A percentile compares a stretch with the other conserved stretches of the same genome.
phyloP scores from a whole-genome alignment of 352 stramenopile species.

The Pythium scleroteichum region DNA sequence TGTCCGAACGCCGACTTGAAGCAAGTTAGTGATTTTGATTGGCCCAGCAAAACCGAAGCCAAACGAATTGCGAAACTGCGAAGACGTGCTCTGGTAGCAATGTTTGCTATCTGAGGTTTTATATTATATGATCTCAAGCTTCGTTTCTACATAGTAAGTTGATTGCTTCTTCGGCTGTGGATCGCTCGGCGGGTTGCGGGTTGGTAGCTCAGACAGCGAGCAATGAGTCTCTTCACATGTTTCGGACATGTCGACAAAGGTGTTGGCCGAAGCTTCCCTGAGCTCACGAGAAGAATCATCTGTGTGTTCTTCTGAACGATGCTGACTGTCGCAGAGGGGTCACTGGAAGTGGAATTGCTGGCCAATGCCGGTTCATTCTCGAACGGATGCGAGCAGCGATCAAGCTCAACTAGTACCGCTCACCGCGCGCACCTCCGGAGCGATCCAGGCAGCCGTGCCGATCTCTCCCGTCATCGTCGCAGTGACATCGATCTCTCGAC shows the following conservation, averaged over 20 bases:
- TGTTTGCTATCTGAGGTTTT: too few species aligned
- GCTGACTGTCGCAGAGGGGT: background rate
- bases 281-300: conserved; percentile 24
- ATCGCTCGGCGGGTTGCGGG: background rate
- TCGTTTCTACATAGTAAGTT: too few species aligned
- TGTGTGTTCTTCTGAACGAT: conserved; percentile 12
- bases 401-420: conserved; percentile 30
- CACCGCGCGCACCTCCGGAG: conserved; percentile 15
- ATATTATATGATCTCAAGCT: too few species aligned
- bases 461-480: conserved; percentile 31
- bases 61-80: too few species aligned
- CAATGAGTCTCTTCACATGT: background rate
- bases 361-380: background rate
- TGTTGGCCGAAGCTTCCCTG: conserved; percentile 16
- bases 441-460: conserved; percentile 26
- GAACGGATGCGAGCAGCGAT: conserved; percentile 7
- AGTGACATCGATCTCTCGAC: conserved; percentile 5
- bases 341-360: too few species aligned
- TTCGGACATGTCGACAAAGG: background rate
- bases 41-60: too few species aligned
- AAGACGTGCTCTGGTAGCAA: too few species aligned
- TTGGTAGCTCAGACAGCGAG: background rate
- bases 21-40: too few species aligned
- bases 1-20: too few species aligned
- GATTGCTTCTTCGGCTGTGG: background rate